Evolutionary conservation across 352 stramenopile species (phyloP), one percentile per base, ranked within the genome.

Genomic region (Phytophthora podocarpi): DNA sequence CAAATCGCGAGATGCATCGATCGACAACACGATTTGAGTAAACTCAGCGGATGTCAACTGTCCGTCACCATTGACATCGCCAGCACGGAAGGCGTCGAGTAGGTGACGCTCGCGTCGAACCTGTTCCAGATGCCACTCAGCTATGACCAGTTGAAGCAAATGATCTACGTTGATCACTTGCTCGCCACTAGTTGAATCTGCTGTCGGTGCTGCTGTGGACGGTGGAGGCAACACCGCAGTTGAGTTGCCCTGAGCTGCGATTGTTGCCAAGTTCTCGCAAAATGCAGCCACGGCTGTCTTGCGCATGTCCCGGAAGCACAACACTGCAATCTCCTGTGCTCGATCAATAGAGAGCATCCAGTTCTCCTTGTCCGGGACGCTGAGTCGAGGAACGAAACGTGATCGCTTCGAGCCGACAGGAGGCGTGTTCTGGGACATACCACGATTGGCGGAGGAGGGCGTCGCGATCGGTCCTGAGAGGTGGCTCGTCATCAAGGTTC

Each of bases 1-100:
- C 0, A 84, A 46, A 20, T 93, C 82, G 0, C 82, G 72, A 2
- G 72, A 73, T 16, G 78, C 76, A 59, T 95, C 85, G 58, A 94
- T 94, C 2, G 78, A 78, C 21, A 90, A 64, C 36, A 94, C 80
- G 49, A 94, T 94, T 21, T 90, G 81, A 10, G 78, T 80, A 45
- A 94, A 94, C 55, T 94, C 83, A 4, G 82, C 83, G 0, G 76
- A 86, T 13, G 83, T 92, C 36, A 94, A 63, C 40, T 91, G 68
- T 0, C 85, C 85, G 56, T 94, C 85, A 27, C 83, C 85, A 53
- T 94, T 91, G 35, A 92, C 78, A 43, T 94, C 83, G 18, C 85
- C 85, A 5, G 81, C 83, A 21, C 80, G 85, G 69, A 94, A 94
- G 0, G 80, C 78, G 18, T 92, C 78, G 15, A 87, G 59, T 59